Conservation (phyloP, 768 basidiomycete genomes). For the Dioszegia crocea region DNA sequence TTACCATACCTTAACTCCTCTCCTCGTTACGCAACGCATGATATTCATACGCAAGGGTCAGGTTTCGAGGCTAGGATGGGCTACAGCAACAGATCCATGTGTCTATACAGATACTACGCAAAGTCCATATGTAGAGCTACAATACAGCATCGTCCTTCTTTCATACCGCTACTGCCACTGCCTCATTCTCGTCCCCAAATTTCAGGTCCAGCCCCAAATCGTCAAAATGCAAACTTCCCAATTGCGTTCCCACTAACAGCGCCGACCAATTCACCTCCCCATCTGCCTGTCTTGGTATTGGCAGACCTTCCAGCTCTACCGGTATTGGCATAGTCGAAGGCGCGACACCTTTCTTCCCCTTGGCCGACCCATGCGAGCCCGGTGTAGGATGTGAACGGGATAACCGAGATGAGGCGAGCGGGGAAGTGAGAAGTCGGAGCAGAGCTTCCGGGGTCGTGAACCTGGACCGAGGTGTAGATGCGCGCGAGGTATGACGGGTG, state of each 20-base stretch:
- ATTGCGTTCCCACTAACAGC: constrained; percentile 10
- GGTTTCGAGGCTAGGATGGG: background rate
- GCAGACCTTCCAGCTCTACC: constrained; percentile 1
- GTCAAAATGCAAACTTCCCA: constrained; percentile 37
- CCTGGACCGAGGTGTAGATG: constrained; percentile 10
- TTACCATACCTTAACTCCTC: too few relatives aligned
- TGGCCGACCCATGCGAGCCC: background rate
- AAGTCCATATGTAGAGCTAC: constrained; percentile 1
- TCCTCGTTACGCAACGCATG: too few relatives aligned
- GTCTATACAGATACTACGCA: too few relatives aligned
- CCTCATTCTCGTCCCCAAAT: background rate
- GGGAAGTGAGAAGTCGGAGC: constrained; percentile 10
- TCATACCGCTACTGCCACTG: background rate
- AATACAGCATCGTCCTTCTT: background rate
- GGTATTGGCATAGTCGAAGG: background rate
- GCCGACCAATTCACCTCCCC: constrained; percentile 9
- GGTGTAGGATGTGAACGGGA: constrained; percentile 1
- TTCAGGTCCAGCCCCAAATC: constrained; percentile 27
- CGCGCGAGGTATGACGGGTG: background rate
- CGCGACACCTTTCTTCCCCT: background rate
- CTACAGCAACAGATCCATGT: background rate
- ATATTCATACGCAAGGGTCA: too few relatives aligned
- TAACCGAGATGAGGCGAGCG: constrained; percentile 3
- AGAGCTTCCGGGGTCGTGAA: constrained; percentile 16
- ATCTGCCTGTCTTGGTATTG: background rate